Percentiles rank a stretch among this genome's conserved stretches.
Conservation (phyloP, 2,329 filamentous ascomycete genomes). For the Aspergillus clavatus region DNA sequence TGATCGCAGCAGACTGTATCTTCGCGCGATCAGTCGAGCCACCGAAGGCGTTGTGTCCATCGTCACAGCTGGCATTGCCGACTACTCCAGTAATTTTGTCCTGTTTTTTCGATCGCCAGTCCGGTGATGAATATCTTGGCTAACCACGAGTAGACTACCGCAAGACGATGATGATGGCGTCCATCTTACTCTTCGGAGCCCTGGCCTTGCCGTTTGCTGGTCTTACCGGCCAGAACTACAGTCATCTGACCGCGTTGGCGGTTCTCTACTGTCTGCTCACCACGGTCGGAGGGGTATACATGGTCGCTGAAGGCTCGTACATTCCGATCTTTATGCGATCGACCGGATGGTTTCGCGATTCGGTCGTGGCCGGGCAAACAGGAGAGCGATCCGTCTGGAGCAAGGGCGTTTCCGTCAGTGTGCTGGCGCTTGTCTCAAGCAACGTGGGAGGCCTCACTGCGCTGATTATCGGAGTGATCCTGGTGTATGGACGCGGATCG, state of each 20-base stretch:
- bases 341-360: constrained; percentile 7
- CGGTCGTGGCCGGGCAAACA: neutral
- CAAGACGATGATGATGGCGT: too few species aligned
- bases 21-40: constrained; percentile 17
- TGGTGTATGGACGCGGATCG: constrained; percentile 10
- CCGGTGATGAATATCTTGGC: too few species aligned
- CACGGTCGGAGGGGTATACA: constrained; percentile 15
- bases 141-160: too few species aligned
- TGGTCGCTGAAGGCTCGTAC: constrained; percentile 16
- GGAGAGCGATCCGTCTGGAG: constrained; percentile 2
- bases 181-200: neutral
- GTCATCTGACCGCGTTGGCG: constrained; percentile 11
- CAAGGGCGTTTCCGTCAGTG: constrained; percentile 13
- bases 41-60: constrained; percentile 16
- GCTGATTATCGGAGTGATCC: constrained; percentile 11
- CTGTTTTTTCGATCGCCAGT: too few species aligned
- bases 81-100: constrained; percentile 13
- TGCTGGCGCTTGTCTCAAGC: constrained; percentile 10
- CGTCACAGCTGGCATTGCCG: constrained; percentile 15
- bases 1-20: constrained; percentile 9
- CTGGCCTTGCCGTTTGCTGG: constrained; percentile 13
- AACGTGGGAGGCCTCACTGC: constrained; percentile 9
- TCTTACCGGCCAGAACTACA: constrained; percentile 10
- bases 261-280: constrained; percentile 13
- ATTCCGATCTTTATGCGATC: constrained; percentile 21